Evolutionary conservation across 2,329 filamentous ascomycete genomes (phyloP).

Genomic region (Trichophyton schoenleinii): DNA sequence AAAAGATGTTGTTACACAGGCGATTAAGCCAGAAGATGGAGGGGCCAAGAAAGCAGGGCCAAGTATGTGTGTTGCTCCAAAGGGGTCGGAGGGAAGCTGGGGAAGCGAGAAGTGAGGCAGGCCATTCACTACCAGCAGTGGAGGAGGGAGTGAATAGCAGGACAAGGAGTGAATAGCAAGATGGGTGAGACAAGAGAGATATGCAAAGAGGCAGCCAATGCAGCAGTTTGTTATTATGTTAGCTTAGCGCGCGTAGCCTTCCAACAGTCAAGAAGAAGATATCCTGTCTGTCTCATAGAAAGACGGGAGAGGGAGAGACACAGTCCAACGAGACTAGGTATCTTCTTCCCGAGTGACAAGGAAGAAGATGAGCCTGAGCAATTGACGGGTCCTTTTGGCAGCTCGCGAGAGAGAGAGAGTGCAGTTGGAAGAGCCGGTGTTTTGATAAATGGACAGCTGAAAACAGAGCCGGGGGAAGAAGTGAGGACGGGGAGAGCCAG

Average conservation of each 20-base stretch:
- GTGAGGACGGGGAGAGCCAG: no score
- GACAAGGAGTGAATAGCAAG: neutral
- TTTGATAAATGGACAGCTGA: no score
- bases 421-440: no score
- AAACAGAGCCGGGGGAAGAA: no score
- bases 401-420: no score
- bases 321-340: no score
- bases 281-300: neutral
- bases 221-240: neutral
- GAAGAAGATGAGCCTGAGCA: no score
- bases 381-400: no score
- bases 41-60: neutral
- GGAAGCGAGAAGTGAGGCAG: neutral
- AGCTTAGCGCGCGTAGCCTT: neutral
- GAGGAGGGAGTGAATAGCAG: neutral
- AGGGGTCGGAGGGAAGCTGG: neutral
- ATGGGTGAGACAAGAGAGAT: neutral
- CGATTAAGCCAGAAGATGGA: neutral
- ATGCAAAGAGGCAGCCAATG: neutral
- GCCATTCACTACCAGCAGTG: neutral
- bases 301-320: no score
- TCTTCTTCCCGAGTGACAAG: no score
- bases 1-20: neutral
- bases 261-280: neutral
- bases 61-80: conserved; percentile 1